Conservation (phyloP, 2,329 filamentous ascomycete species). For the Alternaria brassicicola region DNA sequence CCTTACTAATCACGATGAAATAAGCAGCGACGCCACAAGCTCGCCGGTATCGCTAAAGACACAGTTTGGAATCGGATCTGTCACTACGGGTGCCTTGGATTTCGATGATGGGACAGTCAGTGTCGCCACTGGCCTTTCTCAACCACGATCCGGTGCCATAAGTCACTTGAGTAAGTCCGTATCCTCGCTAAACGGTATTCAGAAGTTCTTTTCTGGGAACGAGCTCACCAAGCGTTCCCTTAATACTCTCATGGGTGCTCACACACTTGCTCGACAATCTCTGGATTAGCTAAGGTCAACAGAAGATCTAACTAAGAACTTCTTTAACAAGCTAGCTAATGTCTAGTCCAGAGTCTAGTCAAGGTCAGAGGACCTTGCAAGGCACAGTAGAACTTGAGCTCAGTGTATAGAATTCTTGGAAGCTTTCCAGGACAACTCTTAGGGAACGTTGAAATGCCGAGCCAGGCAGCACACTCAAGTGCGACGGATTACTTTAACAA, state of each 20-base stretch:
- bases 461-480: neutral
- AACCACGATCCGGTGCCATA: conserved; percentile 10
- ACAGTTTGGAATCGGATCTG: conserved; percentile 4
- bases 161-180: conserved; percentile 7
- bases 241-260: conserved; percentile 3
- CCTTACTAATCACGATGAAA: neutral
- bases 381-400: conserved; percentile 7
- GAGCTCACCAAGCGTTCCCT: conserved; percentile 8
- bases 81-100: conserved; percentile 1
- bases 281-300: conserved; percentile 21
- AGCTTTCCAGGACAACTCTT: conserved; percentile 20
- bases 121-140: conserved; percentile 1
- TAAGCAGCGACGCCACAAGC: neutral
- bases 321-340: conserved; percentile 6
- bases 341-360: conserved; percentile 6
- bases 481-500: neutral
- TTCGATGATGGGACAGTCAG: conserved; percentile 11
- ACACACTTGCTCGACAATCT: conserved; percentile 14
- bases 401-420: conserved; percentile 12
- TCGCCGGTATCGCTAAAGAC: conserved; percentile 1
- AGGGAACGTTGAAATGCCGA: conserved; percentile 13
- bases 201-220: conserved; percentile 12
- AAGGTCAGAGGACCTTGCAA: neutral
- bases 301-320: conserved; percentile 11
- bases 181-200: conserved; percentile 23